Conservation (phyloP, 2,329 filamentous ascomycete genomes). For the Cladosporium sp. region DNA sequence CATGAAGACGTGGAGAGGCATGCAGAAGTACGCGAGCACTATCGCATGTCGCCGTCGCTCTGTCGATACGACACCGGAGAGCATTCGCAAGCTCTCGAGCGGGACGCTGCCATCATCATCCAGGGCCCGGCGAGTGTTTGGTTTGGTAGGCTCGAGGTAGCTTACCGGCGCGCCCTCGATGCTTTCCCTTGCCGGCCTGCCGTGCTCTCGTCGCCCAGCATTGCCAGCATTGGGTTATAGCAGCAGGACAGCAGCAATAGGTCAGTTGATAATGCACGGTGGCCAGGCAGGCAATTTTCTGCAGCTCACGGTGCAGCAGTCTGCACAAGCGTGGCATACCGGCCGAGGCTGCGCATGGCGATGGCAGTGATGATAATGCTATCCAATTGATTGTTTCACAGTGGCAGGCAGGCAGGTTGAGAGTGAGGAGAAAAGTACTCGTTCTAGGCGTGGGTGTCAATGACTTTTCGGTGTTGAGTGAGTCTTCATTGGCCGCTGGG, state of each 20-base stretch:
- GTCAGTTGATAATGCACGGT: not conserved
- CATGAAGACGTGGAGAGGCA: not conserved
- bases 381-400: not conserved
- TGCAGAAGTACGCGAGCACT: not conserved
- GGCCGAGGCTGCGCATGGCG: not conserved
- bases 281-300: constrained; percentile 1
- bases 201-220: not conserved
- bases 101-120: not conserved
- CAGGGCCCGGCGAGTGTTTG: not conserved
- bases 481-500: not conserved
- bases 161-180: constrained; percentile 1
- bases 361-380: not conserved
- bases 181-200: constrained; percentile 3
- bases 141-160: constrained; percentile 1
- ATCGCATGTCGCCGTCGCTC: not conserved
- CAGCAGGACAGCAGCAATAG: constrained; percentile 1
- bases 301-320: constrained; percentile 12
- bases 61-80: not conserved
- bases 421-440: not conserved
- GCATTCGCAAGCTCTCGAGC: not conserved
- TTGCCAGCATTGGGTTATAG: not conserved
- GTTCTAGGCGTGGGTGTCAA: not conserved
- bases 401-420: not conserved
- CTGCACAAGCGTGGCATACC: constrained; percentile 2
- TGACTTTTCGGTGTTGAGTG: not conserved